Evolutionary conservation across 345 rosid genomes (phyloP).

Genomic region (Eucalyptus marginata): DNA sequence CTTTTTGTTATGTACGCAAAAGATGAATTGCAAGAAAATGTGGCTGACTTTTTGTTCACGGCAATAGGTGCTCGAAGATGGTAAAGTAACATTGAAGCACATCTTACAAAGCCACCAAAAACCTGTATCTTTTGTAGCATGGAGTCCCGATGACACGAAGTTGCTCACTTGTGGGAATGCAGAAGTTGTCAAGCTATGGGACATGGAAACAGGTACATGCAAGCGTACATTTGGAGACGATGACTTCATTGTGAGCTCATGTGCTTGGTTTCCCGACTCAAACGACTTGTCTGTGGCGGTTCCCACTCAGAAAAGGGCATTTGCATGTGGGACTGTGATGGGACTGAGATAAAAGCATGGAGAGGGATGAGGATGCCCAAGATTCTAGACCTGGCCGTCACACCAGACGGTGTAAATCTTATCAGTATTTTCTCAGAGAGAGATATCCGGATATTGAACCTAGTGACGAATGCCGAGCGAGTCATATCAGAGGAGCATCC

Average conservation of each 20-base stretch:
- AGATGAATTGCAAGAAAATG: conserved; percentile 28
- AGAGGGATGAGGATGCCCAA: conserved; percentile 73
- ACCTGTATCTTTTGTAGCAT: conserved; percentile 74
- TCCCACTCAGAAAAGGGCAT: conserved; percentile 77
- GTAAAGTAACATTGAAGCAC: conserved; percentile 39
- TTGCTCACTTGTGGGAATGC: conserved; percentile 75
- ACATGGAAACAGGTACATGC: conserved; percentile 82
- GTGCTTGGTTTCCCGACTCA: conserved; percentile 98
- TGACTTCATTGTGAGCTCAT: conserved; percentile 75
- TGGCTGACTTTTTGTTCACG: conserved; percentile 3
- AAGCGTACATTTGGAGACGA: conserved; percentile 77
- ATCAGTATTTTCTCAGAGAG: conserved; percentile 46
- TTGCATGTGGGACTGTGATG: conserved; percentile 78
- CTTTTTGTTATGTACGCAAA: neutral
- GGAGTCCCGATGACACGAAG: conserved; percentile 82
- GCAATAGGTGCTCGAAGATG: conserved; percentile 51
- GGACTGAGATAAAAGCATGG: conserved; percentile 82
- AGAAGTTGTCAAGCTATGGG: conserved; percentile 92
- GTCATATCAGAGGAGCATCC: conserved; percentile 58
- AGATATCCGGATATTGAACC: conserved; percentile 50
- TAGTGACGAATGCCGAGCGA: conserved; percentile 51
- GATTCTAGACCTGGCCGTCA: conserved; percentile 73
- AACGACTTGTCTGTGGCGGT: conserved; percentile 79
- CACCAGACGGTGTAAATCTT: conserved; percentile 72
- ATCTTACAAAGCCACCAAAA: conserved; percentile 56